Conservation (phyloP, 2,329 filamentous ascomycete species). For the Elsinoe batatas region DNA sequence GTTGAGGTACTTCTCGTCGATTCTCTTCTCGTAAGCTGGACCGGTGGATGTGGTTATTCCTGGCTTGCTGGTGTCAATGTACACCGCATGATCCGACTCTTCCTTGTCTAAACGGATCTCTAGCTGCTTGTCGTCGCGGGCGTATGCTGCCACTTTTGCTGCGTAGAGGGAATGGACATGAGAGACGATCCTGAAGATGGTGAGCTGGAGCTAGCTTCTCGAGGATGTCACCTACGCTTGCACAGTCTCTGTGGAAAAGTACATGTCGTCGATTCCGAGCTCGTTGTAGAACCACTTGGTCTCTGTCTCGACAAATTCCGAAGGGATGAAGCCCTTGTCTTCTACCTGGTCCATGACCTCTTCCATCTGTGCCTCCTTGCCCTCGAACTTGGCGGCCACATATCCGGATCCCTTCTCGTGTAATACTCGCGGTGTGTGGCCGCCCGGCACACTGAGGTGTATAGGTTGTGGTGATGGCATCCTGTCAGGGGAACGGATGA, state of each 20-base stretch:
- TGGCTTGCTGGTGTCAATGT: slow-evolving; percentile 93
- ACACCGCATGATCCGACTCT: slow-evolving; percentile 86
- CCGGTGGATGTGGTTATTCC: slow-evolving; percentile 67
- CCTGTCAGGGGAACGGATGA: slow-evolving; percentile 45
- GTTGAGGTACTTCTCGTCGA: slow-evolving; percentile 93
- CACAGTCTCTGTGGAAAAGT: slow-evolving; percentile 83
- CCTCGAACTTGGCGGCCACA: slow-evolving; percentile 85
- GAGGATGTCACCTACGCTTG: slow-evolving; percentile 44
- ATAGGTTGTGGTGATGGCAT: slow-evolving; percentile 81
- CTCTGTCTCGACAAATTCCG: slow-evolving; percentile 71
- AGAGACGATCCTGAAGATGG: slow-evolving; percentile 55
- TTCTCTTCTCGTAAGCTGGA: slow-evolving; percentile 84
- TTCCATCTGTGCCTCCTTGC: slow-evolving; percentile 85
- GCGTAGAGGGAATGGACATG: slow-evolving; percentile 95
- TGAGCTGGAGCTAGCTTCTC: slow-evolving; percentile 17
- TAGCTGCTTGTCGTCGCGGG: slow-evolving; percentile 83
- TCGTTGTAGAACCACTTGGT: slow-evolving; percentile 96
- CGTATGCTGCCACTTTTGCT: slow-evolving; percentile 88
- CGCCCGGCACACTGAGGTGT: slow-evolving; percentile 63
- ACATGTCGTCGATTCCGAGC: slow-evolving; percentile 95
- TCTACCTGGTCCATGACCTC: slow-evolving; percentile 74
- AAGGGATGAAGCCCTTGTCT: slow-evolving; percentile 76
- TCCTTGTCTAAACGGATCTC: slow-evolving; percentile 97
- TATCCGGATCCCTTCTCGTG: slow-evolving; percentile 90
- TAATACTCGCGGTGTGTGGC: slow-evolving; percentile 55